Percentiles rank a stretch among this genome's conserved stretches.
phyloP scores from a whole-genome alignment of 495 filamentous ascomycete genomes.

The Extremus antarcticus region DNA sequence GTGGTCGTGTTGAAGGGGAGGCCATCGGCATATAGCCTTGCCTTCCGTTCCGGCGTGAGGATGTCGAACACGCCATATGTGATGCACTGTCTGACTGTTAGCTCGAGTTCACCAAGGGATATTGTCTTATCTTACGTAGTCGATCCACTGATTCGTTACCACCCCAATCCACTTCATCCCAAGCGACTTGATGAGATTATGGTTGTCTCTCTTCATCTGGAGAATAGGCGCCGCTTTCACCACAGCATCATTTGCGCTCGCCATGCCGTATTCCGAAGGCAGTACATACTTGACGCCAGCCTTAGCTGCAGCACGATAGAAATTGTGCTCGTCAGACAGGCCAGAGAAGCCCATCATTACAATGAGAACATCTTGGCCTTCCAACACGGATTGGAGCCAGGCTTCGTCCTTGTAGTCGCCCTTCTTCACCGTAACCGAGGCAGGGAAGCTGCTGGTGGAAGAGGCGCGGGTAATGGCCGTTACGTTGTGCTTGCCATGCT shows the following conservation, averaged over 20 bases:
- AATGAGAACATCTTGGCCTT: conserved; percentile 34
- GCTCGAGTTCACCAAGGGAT: no score
- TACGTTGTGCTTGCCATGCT: conserved; percentile 29
- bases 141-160: conserved; percentile 2
- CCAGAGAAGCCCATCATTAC: conserved; percentile 48
- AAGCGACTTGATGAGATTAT: conserved; percentile 30
- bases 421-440: conserved; percentile 28
- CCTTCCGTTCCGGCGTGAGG: background rate
- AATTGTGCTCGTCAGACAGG: conserved; percentile 33
- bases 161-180: conserved; percentile 9
- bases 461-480: conserved; percentile 42
- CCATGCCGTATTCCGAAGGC: conserved; percentile 39
- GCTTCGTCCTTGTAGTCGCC: conserved; percentile 36
- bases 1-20: background rate
- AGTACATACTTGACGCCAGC: conserved; percentile 52
- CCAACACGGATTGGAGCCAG: conserved; percentile 36
- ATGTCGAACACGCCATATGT: conserved; percentile 1
- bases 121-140: background rate
- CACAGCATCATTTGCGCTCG: background rate
- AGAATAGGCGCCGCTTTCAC: background rate
- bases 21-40: conserved; percentile 2
- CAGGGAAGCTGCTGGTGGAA: conserved; percentile 34
- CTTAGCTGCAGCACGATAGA: conserved; percentile 48
- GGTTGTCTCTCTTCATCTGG: background rate
- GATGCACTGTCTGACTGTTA: background rate